Conservation (phyloP, 805 yeast species). For the Barnettozyma californica region DNA sequence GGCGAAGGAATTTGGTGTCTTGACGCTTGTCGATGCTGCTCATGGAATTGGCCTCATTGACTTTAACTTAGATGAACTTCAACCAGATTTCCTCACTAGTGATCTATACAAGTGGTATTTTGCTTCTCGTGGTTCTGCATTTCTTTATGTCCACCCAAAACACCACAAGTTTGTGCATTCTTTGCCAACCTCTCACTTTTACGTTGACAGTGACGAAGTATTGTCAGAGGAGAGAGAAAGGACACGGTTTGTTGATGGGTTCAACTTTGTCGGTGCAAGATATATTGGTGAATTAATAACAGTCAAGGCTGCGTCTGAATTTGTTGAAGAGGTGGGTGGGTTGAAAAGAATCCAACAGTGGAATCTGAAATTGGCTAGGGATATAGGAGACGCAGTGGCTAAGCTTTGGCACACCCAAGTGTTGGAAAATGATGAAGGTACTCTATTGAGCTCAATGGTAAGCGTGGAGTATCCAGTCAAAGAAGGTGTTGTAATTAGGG, state of each 20-base stretch:
- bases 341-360: background rate
- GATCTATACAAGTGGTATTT: constrained; percentile 70
- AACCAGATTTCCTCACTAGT: constrained; percentile 57
- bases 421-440: background rate
- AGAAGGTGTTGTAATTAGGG: background rate
- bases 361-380: background rate
- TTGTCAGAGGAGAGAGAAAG: background rate
- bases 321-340: background rate
- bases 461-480: background rate
- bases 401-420: background rate
- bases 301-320: background rate
- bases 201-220: background rate
- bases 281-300: background rate
- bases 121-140: constrained; percentile 53
- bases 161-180: background rate
- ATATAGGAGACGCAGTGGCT: background rate
- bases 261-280: background rate
- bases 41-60: constrained; percentile 57
- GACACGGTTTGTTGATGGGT: background rate
- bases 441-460: background rate
- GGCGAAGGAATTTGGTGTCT: constrained; percentile 19
- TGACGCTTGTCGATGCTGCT: constrained; percentile 30
- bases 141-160: constrained; percentile 47
- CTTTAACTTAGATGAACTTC: constrained; percentile 33
- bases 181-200: background rate